Conservation (phyloP, 495 filamentous ascomycete genomes). For the Podospora pseudocomata region DNA sequence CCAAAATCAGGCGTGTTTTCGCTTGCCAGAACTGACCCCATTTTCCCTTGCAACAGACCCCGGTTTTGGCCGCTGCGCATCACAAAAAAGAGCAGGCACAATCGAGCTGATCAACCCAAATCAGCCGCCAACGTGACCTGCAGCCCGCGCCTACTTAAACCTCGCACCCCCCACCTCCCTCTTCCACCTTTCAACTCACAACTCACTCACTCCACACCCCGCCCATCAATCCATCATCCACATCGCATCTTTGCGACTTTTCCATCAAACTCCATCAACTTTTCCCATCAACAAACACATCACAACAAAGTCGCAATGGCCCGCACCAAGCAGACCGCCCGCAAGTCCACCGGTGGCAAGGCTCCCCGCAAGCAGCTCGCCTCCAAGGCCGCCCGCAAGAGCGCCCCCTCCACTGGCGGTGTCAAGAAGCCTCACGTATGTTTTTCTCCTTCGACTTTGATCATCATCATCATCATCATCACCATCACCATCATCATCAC, state of each 20-base stretch:
- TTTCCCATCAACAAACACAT: slow-evolving; percentile 41
- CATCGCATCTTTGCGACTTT: slow-evolving; percentile 33
- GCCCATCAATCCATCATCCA: slow-evolving; percentile 35
- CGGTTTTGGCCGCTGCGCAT: slow-evolving; percentile 31
- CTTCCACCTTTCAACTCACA: slow-evolving; percentile 48
- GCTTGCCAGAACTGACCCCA: slow-evolving; percentile 27
- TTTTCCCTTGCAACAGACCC: slow-evolving; percentile 35
- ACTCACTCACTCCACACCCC: slow-evolving; percentile 26
- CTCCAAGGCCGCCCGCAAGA: slow-evolving; percentile 54
- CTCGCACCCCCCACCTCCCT: slow-evolving; percentile 44
- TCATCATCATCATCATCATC: too few relatives aligned
- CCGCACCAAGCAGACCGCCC: slow-evolving; percentile 99
- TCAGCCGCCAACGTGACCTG: slow-evolving; percentile 43
- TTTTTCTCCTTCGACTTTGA: too few relatives aligned
- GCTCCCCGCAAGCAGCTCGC: slow-evolving; percentile 95
- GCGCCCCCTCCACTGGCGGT: slow-evolving; percentile 57
- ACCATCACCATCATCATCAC: too few relatives aligned
- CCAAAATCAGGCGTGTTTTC: slow-evolving; percentile 28
- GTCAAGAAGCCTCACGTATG: slow-evolving; percentile 97
- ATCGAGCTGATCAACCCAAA: slow-evolving; percentile 31
- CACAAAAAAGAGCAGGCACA: slow-evolving; percentile 32
- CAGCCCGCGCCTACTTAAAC: slow-evolving; percentile 43
- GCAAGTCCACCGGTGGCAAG: slow-evolving; percentile 99
- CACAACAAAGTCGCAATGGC: slow-evolving; percentile 70
- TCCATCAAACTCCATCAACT: slow-evolving; percentile 40